These are phyloP conservation scores for Carex pumila DNA, from an alignment of 176 grass and related monocot genomes.

Conservation along the genomic window DNA sequence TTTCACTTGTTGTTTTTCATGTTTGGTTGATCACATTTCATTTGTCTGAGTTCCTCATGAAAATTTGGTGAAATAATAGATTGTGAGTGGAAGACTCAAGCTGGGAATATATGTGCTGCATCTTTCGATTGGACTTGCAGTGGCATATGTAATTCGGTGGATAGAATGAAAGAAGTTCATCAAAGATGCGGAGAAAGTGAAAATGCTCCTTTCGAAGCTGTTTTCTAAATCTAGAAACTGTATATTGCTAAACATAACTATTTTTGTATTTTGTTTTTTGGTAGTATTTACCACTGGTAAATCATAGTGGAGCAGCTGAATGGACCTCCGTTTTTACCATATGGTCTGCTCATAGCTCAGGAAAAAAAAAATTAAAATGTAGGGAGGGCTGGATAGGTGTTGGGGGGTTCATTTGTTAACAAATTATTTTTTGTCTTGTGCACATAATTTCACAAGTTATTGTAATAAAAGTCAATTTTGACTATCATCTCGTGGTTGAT, in stretches of 20 bases:
- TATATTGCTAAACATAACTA: neutral
- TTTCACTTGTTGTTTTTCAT: neutral
- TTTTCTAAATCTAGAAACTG: slow-evolving; percentile 34
- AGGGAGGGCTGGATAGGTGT: neutral
- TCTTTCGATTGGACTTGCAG: slow-evolving; percentile 92
- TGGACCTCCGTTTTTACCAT: slow-evolving; percentile 14
- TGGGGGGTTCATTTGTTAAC: neutral
- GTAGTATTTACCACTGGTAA: neutral
- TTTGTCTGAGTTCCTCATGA: neutral
- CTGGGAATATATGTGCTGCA: slow-evolving; percentile 58
- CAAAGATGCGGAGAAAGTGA: slow-evolving; percentile 57
- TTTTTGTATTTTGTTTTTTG: neutral
- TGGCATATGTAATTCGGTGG: slow-evolving; percentile 71
- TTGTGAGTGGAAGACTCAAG: slow-evolving; percentile 89
- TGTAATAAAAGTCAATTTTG: slow-evolving; percentile 10
- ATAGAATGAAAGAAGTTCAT: slow-evolving; percentile 71
- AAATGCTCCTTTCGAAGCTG: slow-evolving; percentile 32
- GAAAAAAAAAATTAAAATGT: neutral
- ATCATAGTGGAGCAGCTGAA: neutral
- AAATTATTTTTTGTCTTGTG: slow-evolving; percentile 8
- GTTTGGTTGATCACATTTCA: neutral
- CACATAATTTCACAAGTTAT: slow-evolving; percentile 10
- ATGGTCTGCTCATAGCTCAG: slow-evolving; percentile 1
- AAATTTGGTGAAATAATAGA: slow-evolving; percentile 21
- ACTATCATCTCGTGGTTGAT: neutral